phyloP scores from a whole-genome alignment of 1,284 basidiomycete species.

The Omphalotus olearius region DNA sequence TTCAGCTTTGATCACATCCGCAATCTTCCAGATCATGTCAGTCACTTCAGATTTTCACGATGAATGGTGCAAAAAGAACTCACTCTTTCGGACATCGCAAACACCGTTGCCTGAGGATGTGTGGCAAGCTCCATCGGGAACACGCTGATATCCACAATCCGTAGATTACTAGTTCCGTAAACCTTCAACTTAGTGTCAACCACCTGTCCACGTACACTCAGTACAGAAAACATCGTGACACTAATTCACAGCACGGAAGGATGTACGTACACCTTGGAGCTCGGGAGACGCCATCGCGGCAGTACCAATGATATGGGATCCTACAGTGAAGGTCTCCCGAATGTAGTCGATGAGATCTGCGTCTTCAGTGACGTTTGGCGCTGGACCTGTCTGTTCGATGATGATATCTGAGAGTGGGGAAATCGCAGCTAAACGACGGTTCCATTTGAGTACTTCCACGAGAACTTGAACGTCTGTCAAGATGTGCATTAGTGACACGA shows the following conservation, averaged over 20 bases:
- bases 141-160: conserved; percentile 7
- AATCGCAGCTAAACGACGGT: background rate
- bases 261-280: background rate
- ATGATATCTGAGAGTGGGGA: conserved; percentile 3
- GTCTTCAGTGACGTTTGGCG: conserved; percentile 1
- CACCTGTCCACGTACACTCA: background rate
- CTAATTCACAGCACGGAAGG: background rate
- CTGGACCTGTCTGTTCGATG: background rate
- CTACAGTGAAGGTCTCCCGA: background rate
- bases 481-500: background rate
- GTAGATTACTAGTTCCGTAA: conserved; percentile 7
- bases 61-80: background rate
- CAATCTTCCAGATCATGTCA: background rate
- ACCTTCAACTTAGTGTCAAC: conserved; percentile 4
- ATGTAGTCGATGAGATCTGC: background rate
- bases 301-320: background rate
- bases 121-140: conserved; percentile 6
- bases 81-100: conserved; percentile 7
- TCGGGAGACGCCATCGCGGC: background rate
- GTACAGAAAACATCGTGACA: background rate
- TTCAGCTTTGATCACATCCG: background rate
- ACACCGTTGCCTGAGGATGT: conserved; percentile 5
- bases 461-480: conserved; percentile 5
- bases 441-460: conserved; percentile 2
- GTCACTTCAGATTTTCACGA: background rate